Base-by-base conservation (phyloP, 805 yeast genomes). In the Alloascoidea hylecoeti region DNA sequence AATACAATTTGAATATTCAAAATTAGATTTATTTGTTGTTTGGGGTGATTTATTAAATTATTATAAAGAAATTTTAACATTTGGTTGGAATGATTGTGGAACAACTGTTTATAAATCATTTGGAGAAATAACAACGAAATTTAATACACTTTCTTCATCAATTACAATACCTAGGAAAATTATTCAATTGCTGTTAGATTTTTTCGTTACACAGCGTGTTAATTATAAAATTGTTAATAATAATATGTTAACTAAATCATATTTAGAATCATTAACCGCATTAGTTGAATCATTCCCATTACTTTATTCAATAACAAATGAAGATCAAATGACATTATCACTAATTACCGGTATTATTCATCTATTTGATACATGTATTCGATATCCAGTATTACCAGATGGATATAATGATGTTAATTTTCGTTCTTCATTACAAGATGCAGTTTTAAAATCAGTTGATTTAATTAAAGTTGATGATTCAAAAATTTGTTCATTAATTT, bases 341-440 rank as follows among this genome's bases (percentile, higher is more conserved):
- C 47, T 55, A 38, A 60, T 74, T n/a, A 69, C 63, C 34, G 59
- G 53, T 16, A 61, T 80, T n/a, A 53, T 84, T 28, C 59, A 58
- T n/a, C 57, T 76, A 3, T 66, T 89, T 49, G 72, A 72, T 47
- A 63, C 75, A 13, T 73, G 85, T 41, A 72, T 81, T 1, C 60
- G 82, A 33, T 85, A 80, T 52, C 94, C 94, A 1, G 65, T 80
- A 9, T 60, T 84, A 28, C 80, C 85, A 5, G 72, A 63, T 18
- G 64, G 63, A 44, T 62, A 62, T 23, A 52, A 58, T 3, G 95
- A 85, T 50, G 58, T 63, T 33, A 49, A 55, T 15, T 70, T 68
- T 16, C 72, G 75, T 38, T 71, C 96, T 0, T 63, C 66, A 5
- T 57, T 89, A 34, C 97, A 88, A 49, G 43, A 49, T 1, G 58